These are phyloP conservation scores for Xylaria palmicola DNA, from an alignment of 495 filamentous ascomycete genomes.

Conservation along the genomic window DNA sequence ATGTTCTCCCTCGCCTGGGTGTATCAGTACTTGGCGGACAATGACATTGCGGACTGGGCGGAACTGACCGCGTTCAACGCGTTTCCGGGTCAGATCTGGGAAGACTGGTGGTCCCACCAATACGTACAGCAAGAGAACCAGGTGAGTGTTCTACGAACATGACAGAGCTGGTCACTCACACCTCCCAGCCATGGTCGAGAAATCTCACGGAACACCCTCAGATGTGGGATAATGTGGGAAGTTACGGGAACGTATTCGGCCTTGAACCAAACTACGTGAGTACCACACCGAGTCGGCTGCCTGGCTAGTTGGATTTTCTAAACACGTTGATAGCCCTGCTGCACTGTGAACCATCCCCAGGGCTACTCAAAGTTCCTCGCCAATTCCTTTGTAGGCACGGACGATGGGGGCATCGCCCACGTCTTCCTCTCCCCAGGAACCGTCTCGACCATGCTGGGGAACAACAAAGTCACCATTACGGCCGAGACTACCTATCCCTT, in stretches of 20 bases:
- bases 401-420: slow-evolving; percentile 43
- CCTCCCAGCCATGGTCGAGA: slow-evolving; percentile 36
- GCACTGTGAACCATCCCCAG: slow-evolving; percentile 63
- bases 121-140: slow-evolving; percentile 61
- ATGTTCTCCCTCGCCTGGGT: slow-evolving; percentile 35
- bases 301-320: slow-evolving; percentile 3
- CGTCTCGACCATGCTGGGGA: slow-evolving; percentile 28
- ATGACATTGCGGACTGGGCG: slow-evolving; percentile 49
- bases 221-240: slow-evolving; percentile 54
- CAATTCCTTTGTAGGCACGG: slow-evolving; percentile 30
- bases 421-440: slow-evolving; percentile 41
- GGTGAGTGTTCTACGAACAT: slow-evolving; percentile 14
- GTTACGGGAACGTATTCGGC: slow-evolving; percentile 45
- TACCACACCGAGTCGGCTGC: not conserved
- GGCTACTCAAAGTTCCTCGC: slow-evolving; percentile 58
- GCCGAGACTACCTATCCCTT: slow-evolving; percentile 55
- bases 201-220: slow-evolving; percentile 37
- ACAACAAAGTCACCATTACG: slow-evolving; percentile 26
- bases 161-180: slow-evolving; percentile 1
- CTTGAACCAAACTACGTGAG: slow-evolving; percentile 38
- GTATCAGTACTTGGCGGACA: slow-evolving; percentile 41
- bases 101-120: slow-evolving; percentile 58
- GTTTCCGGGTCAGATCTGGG: slow-evolving; percentile 49
- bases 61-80: slow-evolving; percentile 58
- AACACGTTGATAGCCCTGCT: slow-evolving; percentile 47